Evolutionary conservation across 257 asterid species (phyloP).

Genomic region (Solanum piurae): DNA sequence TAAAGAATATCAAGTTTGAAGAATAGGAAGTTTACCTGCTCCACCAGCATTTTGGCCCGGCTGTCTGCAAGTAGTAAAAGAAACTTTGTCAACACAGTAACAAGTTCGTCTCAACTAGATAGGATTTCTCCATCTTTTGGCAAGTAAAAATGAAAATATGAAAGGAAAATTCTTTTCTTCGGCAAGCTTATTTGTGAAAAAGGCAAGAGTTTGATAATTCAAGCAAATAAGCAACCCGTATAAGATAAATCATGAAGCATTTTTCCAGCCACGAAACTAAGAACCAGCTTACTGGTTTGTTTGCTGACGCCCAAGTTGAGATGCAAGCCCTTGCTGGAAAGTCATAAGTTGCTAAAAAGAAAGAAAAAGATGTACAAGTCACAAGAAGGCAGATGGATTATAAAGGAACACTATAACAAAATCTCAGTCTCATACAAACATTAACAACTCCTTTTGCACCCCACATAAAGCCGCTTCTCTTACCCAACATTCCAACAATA

Average conservation of each 20-base stretch:
- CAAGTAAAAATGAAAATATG: background rate
- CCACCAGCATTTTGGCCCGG: constrained; percentile 24
- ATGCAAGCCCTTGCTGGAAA: constrained; percentile 29
- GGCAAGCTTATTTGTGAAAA: background rate
- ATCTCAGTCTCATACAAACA: background rate
- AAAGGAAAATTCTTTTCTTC: background rate
- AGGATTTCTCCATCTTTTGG: background rate
- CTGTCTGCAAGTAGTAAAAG: constrained; percentile 16
- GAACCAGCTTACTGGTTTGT: constrained; percentile 32
- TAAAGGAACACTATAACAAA: background rate
- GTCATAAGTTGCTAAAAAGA: constrained; percentile 35
- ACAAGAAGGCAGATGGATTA: background rate
- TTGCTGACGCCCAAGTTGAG: constrained; percentile 38
- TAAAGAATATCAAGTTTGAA: background rate
- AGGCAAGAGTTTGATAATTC: background rate
- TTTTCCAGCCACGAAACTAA: background rate
- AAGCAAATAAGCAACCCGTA: background rate
- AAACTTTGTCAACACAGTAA: background rate
- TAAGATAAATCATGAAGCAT: background rate
- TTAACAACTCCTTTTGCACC: background rate
- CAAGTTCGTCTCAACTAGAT: background rate
- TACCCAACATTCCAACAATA: background rate
- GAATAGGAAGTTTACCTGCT: background rate
- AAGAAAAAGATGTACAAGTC: background rate
- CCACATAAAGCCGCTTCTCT: background rate